Evolutionary conservation across 345 rosid species (phyloP), one percentile per base, ranked within the genome.

Genomic region (Sisymbrium irio): DNA sequence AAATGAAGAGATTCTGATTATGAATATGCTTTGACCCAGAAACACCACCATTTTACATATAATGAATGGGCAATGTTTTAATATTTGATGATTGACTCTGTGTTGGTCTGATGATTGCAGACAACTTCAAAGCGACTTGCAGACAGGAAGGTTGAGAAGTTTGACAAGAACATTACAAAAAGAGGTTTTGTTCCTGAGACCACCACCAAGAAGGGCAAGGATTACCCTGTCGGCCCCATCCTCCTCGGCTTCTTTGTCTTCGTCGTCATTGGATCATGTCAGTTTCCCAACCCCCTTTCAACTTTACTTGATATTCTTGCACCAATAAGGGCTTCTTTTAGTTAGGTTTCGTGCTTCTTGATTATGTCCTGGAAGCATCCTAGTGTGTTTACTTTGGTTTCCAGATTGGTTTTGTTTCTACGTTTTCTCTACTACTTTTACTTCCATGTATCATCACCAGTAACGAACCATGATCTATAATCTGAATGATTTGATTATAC

Each of bases 251-350:
- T 95, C 90, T 95, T 95, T 69, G 56, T 95, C 9, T 95, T 95
- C 42, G 96, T 95, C 6, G 97, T 90, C 84, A 87, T 92, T 54
- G 99, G 99, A 8, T 95, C 99, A 74, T 92, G 99, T 95, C 17
- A 80, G 89, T 69, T 1, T 27, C 3, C 28, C 3, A 1, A 13
- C 40, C 56, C 2, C 53, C 30, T 44, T n/a, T n/a, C n/a, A n/a
- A n/a, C n/a, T n/a, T 37, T n/a, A 17, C 13, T 22, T 13, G 51
- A 2, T 4, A 2, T 4, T 25, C n/a, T 19, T 28, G 19, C 19
- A 20, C 39, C 40, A 60, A 27, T n/a, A 18, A 10, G 11, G 32
- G 44, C 35, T 46, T 18, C 50, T 40, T 53, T 53, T 57, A n/a
- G 25, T 32, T 56, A 35, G 37, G 30, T 36, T 37, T 71, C 4